phyloP scores from a whole-genome alignment of 176 grass and related monocot genomes.

The Melocanna baccifera region DNA sequence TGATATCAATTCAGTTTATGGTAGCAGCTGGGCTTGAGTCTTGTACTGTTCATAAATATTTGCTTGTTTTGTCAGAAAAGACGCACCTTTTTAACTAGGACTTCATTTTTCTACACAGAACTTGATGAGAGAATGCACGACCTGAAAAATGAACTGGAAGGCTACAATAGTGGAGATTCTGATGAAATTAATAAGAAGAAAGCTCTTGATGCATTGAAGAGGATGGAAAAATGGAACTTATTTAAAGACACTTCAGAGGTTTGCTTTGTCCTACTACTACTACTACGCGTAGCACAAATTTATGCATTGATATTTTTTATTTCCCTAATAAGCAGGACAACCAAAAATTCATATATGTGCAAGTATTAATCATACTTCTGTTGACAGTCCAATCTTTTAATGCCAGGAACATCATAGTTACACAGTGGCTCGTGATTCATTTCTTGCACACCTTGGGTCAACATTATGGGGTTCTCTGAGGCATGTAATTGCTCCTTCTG shows the following conservation, averaged over 20 bases:
- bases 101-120: constrained; percentile 44
- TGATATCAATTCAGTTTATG: neutral
- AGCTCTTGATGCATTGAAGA: constrained; percentile 82
- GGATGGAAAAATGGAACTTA: constrained; percentile 95
- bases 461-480: constrained; percentile 85
- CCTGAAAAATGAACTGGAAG: constrained; percentile 81
- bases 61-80: neutral
- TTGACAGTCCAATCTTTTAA: neutral
- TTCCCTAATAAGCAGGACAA: neutral
- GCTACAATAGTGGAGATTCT: constrained; percentile 69
- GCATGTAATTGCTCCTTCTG: constrained; percentile 93
- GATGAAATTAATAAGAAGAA: constrained; percentile 87
- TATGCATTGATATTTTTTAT: neutral
- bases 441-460: constrained; percentile 91
- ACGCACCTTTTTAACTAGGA: neutral
- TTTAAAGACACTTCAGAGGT: constrained; percentile 70
- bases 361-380: constrained; percentile 1
- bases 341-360: neutral
- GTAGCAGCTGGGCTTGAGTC: neutral
- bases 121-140: constrained; percentile 95
- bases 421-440: constrained; percentile 81
- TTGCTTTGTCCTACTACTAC: neutral
- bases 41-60: neutral
- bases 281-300: neutral
- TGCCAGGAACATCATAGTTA: constrained; percentile 74